phyloP scores from a whole-genome alignment of 257 asterid genomes.

The Nicotiana knightiana region DNA sequence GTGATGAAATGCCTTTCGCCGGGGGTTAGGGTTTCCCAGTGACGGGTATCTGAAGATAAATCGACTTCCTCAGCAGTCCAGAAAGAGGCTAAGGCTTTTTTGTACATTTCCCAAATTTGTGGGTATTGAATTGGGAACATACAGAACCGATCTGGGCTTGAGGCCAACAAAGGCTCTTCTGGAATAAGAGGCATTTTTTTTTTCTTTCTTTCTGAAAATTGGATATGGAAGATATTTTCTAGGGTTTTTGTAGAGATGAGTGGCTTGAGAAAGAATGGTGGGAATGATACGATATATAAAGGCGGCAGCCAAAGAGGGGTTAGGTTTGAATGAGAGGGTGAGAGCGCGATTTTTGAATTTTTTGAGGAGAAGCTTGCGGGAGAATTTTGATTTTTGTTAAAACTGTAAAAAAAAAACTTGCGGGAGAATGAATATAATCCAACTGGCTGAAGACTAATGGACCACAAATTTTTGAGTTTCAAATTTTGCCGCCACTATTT shows the following conservation, averaged over 20 bases:
- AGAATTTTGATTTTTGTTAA: slow-evolving; percentile 19
- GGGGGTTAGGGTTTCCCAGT: slow-evolving; percentile 57
- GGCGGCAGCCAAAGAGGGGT: neutral
- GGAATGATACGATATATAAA: neutral
- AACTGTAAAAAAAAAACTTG: slow-evolving; percentile 26
- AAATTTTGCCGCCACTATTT: slow-evolving; percentile 11
- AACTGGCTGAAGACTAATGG: neutral
- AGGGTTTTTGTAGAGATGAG: neutral
- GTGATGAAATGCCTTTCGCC: slow-evolving; percentile 81
- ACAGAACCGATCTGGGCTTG: slow-evolving; percentile 83
- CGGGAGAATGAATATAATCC: slow-evolving; percentile 38
- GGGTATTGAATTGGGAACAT: slow-evolving; percentile 97
- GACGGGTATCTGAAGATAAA: slow-evolving; percentile 58
- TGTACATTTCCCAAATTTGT: slow-evolving; percentile 95
- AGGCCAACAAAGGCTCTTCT: slow-evolving; percentile 75
- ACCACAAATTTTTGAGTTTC: neutral
- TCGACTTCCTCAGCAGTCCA: slow-evolving; percentile 99
- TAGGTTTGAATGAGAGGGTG: neutral
- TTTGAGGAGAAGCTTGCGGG: slow-evolving; percentile 48
- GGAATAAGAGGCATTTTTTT: slow-evolving; percentile 64
- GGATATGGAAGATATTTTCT: neutral
- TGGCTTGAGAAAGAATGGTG: neutral
- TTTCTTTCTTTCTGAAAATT: too few relatives aligned
- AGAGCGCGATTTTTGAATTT: slow-evolving; percentile 36
- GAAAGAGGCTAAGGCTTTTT: slow-evolving; percentile 91